Evolutionary conservation across 768 basidiomycete species (phyloP).

Genomic region (Candolleomyces efflorescens): DNA sequence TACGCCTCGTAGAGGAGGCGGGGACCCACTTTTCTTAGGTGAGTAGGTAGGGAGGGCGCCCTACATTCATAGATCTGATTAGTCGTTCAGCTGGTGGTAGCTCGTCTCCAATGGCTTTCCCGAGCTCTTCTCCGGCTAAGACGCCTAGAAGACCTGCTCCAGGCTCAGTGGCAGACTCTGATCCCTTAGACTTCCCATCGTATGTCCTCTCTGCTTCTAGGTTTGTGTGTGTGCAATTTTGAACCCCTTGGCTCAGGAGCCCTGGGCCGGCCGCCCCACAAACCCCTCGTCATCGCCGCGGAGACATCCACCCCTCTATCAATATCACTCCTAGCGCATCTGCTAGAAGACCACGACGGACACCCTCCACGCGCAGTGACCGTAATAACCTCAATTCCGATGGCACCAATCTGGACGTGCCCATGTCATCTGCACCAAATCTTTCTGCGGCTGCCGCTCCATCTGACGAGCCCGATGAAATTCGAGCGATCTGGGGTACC

Average conservation of each 20-base stretch:
- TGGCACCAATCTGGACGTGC: conserved; percentile 50
- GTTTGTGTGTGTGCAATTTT: not conserved
- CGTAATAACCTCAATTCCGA: conserved; percentile 53
- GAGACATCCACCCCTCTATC: conserved; percentile 87
- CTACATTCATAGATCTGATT: conserved; percentile 3
- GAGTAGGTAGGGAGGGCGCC: conserved; percentile 16
- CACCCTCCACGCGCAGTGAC: conserved; percentile 24
- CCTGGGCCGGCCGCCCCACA: conserved; percentile 39
- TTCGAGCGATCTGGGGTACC: conserved; percentile 96
- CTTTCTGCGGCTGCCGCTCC: conserved; percentile 60
- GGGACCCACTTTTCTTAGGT: conserved; percentile 49
- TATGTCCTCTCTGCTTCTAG: conserved; percentile 25
- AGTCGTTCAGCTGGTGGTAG: conserved; percentile 35
- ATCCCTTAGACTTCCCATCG: conserved; percentile 71
- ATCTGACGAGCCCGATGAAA: conserved; percentile 76
- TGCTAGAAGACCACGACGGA: conserved; percentile 35
- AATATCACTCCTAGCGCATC: conserved; percentile 48
- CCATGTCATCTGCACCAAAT: conserved; percentile 48
- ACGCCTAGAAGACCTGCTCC: conserved; percentile 34
- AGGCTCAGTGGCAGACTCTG: conserved; percentile 51
- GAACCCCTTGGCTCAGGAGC: conserved; percentile 33
- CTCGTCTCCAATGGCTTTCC: conserved; percentile 62
- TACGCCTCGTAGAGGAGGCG: conserved; percentile 44
- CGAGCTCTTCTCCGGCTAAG: conserved; percentile 57
- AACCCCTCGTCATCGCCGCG: conserved; percentile 73